These are phyloP conservation scores for Ceratobasidium sp. DNA, from an alignment of 1,284 basidiomycete species.

Conservation along the genomic window DNA sequence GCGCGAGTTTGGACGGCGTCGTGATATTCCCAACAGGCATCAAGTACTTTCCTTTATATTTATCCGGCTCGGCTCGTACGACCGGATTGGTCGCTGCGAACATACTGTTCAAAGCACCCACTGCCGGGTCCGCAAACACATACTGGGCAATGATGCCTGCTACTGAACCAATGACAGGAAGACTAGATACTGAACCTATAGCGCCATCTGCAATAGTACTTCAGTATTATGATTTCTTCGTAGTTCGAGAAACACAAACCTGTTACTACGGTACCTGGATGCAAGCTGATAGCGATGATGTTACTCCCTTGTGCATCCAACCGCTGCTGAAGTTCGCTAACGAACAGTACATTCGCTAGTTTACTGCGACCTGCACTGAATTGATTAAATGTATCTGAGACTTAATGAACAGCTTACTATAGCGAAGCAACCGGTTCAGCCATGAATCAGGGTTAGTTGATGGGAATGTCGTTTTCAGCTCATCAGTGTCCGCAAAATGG, in stretches of 20 bases:
- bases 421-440: background rate
- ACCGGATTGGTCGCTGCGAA: constrained; percentile 55
- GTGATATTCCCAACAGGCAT: constrained; percentile 51
- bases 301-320: constrained; percentile 48
- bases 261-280: constrained; percentile 50
- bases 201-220: background rate
- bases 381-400: no score
- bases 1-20: constrained; percentile 35
- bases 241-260: background rate
- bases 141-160: background rate
- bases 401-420: constrained; percentile 24
- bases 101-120: constrained; percentile 55
- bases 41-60: constrained; percentile 53
- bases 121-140: constrained; percentile 49
- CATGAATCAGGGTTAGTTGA: background rate
- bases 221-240: background rate
- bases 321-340: constrained; percentile 49
- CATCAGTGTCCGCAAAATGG: background rate
- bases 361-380: constrained; percentile 39
- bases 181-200: background rate
- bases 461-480: constrained; percentile 2
- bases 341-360: constrained; percentile 50
- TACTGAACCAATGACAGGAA: background rate
- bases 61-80: constrained; percentile 50
- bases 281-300: constrained; percentile 43